phyloP scores from a whole-genome alignment of 2,329 filamentous ascomycete genomes.

The Trichoderma brevicompactum region DNA sequence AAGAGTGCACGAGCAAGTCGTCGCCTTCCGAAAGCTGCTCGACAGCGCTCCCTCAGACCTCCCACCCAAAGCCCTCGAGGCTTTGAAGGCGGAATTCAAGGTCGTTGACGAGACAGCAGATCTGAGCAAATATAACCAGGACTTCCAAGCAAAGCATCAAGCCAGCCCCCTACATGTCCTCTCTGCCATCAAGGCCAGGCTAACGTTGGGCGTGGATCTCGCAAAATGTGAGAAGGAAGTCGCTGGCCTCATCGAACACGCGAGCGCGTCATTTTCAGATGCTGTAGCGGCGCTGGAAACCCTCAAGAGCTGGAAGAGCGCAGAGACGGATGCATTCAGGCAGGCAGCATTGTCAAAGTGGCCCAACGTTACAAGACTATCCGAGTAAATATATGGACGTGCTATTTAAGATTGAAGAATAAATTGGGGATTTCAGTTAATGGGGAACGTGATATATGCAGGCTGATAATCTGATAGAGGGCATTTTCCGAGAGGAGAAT shows the following conservation, averaged over 20 bases:
- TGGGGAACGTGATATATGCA: not conserved
- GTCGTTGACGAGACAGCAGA: slow-evolving; percentile 61
- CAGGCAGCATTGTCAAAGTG: slow-evolving; percentile 55
- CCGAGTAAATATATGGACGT: slow-evolving; percentile 25
- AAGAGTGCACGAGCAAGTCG: slow-evolving; percentile 74
- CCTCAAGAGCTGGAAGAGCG: slow-evolving; percentile 56
- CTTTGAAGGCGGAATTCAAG: slow-evolving; percentile 71
- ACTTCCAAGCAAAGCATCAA: slow-evolving; percentile 66
- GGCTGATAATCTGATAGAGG: slow-evolving; percentile 7
- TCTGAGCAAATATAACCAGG: slow-evolving; percentile 67
- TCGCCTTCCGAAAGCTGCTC: slow-evolving; percentile 69
- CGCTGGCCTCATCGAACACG: slow-evolving; percentile 58
- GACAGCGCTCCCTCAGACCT: slow-evolving; percentile 62
- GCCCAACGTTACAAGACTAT: slow-evolving; percentile 54
- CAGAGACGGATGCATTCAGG: slow-evolving; percentile 53
- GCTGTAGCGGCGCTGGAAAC: slow-evolving; percentile 53
- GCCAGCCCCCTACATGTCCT: slow-evolving; percentile 65
- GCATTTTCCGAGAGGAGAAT: not conserved
- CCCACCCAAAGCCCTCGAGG: slow-evolving; percentile 66
- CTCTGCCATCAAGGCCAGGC: slow-evolving; percentile 63
- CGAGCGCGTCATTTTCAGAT: slow-evolving; percentile 57
- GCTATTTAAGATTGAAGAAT: not conserved
- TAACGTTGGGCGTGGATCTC: slow-evolving; percentile 62
- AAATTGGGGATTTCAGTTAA: not conserved
- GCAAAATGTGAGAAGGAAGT: slow-evolving; percentile 64